Percentiles rank a stretch among this genome's conserved stretches.
Conservation (phyloP, 768 basidiomycete species). For the Naganishia randhawae region DNA sequence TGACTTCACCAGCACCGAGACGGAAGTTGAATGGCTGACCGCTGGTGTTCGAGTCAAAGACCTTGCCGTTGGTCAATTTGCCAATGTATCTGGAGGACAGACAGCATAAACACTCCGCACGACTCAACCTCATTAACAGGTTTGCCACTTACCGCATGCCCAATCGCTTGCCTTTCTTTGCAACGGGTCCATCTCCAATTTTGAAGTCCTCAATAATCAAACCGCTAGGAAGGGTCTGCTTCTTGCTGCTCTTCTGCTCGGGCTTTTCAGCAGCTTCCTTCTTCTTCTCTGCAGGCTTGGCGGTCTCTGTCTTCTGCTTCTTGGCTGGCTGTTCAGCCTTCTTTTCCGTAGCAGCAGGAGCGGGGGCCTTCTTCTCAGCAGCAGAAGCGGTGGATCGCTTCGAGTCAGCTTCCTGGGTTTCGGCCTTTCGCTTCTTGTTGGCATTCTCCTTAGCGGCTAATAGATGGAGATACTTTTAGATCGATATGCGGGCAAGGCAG, state of each 20-base stretch:
- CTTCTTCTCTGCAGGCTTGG: constrained; percentile 42
- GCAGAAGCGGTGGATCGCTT: constrained; percentile 33
- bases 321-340: constrained; percentile 33
- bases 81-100: constrained; percentile 65
- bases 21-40: constrained; percentile 65
- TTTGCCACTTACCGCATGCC: constrained; percentile 61
- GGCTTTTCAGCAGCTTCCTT: constrained; percentile 43
- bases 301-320: constrained; percentile 31
- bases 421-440: constrained; percentile 66
- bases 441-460: constrained; percentile 30
- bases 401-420: constrained; percentile 57
- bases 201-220: constrained; percentile 73
- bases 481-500: constrained; percentile 8
- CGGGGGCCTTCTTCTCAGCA: constrained; percentile 57
- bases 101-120: background rate
- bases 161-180: constrained; percentile 78
- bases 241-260: constrained; percentile 26
- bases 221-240: constrained; percentile 60
- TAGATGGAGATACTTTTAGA: constrained; percentile 6
- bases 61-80: constrained; percentile 77
- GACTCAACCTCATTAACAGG: background rate
- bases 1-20: constrained; percentile 83
- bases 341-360: constrained; percentile 36
- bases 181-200: constrained; percentile 74
- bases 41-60: constrained; percentile 59